Evolutionary conservation across 2,329 filamentous ascomycete species (phyloP).

Genomic region (Fusarium tanahbumbuense): DNA sequence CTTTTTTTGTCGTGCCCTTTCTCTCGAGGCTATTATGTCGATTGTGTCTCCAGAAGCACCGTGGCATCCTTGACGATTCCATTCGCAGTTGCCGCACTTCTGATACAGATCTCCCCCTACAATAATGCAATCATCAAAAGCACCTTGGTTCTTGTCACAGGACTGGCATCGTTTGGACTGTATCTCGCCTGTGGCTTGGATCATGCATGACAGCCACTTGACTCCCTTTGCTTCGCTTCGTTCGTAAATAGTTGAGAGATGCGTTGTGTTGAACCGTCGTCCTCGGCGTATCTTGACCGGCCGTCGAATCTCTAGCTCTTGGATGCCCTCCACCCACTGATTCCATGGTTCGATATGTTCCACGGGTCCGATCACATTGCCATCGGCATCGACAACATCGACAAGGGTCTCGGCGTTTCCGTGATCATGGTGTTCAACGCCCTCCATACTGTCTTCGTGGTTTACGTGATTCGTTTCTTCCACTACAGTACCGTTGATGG

Average conservation of each 20-base stretch:
- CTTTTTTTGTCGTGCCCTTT: slow-evolving; percentile 29
- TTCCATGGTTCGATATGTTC: slow-evolving; percentile 54
- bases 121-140: slow-evolving; percentile 60
- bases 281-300: slow-evolving; percentile 56
- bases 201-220: slow-evolving; percentile 62
- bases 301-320: slow-evolving; percentile 53
- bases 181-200: slow-evolving; percentile 61
- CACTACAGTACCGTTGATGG: neutral
- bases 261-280: slow-evolving; percentile 55
- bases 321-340: slow-evolving; percentile 54
- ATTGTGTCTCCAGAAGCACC: slow-evolving; percentile 45
- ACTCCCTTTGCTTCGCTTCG: slow-evolving; percentile 56
- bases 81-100: slow-evolving; percentile 64
- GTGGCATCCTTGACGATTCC: slow-evolving; percentile 57
- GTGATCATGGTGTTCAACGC: slow-evolving; percentile 28
- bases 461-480: neutral
- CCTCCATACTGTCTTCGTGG: slow-evolving; percentile 37
- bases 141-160: slow-evolving; percentile 57
- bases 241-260: slow-evolving; percentile 56
- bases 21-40: slow-evolving; percentile 32
- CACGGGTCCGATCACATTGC: slow-evolving; percentile 54
- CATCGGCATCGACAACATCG: slow-evolving; percentile 53
- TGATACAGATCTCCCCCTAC: slow-evolving; percentile 57
- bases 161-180: slow-evolving; percentile 55
- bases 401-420: slow-evolving; percentile 43